These are phyloP conservation scores for Pestalotiopsis sp. DNA, from an alignment of 2,329 filamentous ascomycete genomes.

Conservation along the genomic window DNA sequence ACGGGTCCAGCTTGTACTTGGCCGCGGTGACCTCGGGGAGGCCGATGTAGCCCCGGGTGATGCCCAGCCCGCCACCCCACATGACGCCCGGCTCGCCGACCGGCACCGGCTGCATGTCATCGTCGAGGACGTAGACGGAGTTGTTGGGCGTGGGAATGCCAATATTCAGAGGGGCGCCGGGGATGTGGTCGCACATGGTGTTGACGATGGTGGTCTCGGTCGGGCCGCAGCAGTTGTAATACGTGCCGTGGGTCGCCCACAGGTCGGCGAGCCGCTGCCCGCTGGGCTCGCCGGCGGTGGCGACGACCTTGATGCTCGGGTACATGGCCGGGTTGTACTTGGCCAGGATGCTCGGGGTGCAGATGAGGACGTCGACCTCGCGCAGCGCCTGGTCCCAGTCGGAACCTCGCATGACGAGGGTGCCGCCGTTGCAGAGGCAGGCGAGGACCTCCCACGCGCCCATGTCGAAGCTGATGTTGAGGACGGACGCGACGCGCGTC, in stretches of 20 bases:
- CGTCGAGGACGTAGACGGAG: constrained; percentile 55
- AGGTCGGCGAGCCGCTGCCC: constrained; percentile 50
- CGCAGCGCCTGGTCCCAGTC: constrained; percentile 48
- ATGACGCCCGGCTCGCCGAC: constrained; percentile 52
- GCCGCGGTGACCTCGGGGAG: constrained; percentile 51
- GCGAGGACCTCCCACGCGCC: constrained; percentile 64
- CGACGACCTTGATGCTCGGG: constrained; percentile 53
- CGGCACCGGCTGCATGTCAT: constrained; percentile 42
- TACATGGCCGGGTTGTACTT: constrained; percentile 48
- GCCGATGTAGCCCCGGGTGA: constrained; percentile 58
- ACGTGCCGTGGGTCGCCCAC: constrained; percentile 51
- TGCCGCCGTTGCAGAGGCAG: constrained; percentile 59
- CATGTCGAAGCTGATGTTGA: constrained; percentile 65
- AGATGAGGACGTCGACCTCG: constrained; percentile 54
- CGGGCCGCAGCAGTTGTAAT: constrained; percentile 61
- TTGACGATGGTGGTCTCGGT: constrained; percentile 64
- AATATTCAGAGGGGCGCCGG: constrained; percentile 51
- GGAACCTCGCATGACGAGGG: constrained; percentile 52
- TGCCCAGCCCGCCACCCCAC: constrained; percentile 59
- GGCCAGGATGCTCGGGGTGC: constrained; percentile 55
- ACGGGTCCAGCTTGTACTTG: constrained; percentile 52
- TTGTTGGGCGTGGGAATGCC: constrained; percentile 60
- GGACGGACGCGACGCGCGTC: constrained; percentile 54
- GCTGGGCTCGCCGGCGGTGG: constrained; percentile 58
- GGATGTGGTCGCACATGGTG: constrained; percentile 52